Conservation (phyloP, 768 basidiomycete species). For the Solioccasus polychromus region DNA sequence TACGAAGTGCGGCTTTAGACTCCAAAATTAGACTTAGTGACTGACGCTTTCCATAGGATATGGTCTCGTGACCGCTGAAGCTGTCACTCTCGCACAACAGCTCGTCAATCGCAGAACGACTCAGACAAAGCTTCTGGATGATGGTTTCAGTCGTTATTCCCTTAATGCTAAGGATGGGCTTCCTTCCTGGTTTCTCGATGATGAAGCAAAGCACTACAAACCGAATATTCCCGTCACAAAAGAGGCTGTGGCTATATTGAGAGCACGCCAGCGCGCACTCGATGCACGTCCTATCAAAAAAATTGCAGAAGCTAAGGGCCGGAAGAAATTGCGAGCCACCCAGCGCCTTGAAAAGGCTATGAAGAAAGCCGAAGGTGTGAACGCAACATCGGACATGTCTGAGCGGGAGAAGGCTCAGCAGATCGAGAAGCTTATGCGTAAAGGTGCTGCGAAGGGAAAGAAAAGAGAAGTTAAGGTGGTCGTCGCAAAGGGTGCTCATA, state of each 20-base stretch:
- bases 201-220: constrained; percentile 91
- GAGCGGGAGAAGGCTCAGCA: constrained; percentile 93
- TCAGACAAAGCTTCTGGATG: constrained; percentile 84
- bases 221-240: constrained; percentile 95
- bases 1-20: constrained; percentile 52
- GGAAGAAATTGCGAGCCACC: constrained; percentile 89
- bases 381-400: constrained; percentile 83
- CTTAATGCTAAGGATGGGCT: constrained; percentile 89
- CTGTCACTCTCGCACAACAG: constrained; percentile 86
- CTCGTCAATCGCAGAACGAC: constrained; percentile 90
- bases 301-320: constrained; percentile 95
- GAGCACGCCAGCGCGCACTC: constrained; percentile 87
- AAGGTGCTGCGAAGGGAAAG: constrained; percentile 66
- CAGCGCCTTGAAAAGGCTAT: constrained; percentile 86
- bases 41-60: constrained; percentile 48
- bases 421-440: constrained; percentile 89
- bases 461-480: constrained; percentile 82
- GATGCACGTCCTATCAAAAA: constrained; percentile 99
- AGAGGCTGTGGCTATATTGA: constrained; percentile 83
- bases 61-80: constrained; percentile 84
- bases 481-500: constrained; percentile 89
- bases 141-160: constrained; percentile 94
- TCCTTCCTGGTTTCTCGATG: constrained; percentile 96
- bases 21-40: background rate
- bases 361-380: constrained; percentile 95